phyloP scores from a whole-genome alignment of 768 basidiomycete species.

The Suillus decipiens region DNA sequence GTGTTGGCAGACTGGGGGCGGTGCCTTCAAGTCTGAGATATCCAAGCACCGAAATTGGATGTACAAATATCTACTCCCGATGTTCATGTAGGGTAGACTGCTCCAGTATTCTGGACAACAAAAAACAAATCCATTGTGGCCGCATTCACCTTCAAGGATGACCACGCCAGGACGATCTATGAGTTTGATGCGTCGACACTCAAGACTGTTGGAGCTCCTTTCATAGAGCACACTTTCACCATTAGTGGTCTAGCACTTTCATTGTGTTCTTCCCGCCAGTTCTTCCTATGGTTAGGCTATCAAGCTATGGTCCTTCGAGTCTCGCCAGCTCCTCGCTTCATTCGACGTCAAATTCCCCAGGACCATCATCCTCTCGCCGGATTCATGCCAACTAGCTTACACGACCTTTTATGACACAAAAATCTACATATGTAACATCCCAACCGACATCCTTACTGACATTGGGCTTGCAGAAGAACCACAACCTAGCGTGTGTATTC shows the following conservation, averaged over 20 bases:
- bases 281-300: neutral
- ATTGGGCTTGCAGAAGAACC: too few relatives aligned
- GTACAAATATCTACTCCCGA: neutral
- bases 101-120: neutral
- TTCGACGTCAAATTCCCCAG: too few relatives aligned
- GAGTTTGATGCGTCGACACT: neutral
- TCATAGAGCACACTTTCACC: neutral
- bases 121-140: neutral
- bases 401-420: too few relatives aligned
- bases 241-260: neutral
- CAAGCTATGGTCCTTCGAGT: too few relatives aligned
- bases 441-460: too few relatives aligned
- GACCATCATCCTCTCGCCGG: too few relatives aligned
- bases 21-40: neutral
- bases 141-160: neutral
- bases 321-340: too few relatives aligned
- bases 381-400: too few relatives aligned
- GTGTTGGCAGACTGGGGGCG: neutral
- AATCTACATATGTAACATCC: too few relatives aligned
- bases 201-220: neutral
- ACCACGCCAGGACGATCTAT: neutral
- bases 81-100: neutral
- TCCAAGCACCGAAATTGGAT: neutral
- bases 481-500: too few relatives aligned
- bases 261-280: neutral